These are phyloP conservation scores for Apostasia ramifera DNA, from an alignment of 106 monocot genomes.

Conservation along the genomic window DNA sequence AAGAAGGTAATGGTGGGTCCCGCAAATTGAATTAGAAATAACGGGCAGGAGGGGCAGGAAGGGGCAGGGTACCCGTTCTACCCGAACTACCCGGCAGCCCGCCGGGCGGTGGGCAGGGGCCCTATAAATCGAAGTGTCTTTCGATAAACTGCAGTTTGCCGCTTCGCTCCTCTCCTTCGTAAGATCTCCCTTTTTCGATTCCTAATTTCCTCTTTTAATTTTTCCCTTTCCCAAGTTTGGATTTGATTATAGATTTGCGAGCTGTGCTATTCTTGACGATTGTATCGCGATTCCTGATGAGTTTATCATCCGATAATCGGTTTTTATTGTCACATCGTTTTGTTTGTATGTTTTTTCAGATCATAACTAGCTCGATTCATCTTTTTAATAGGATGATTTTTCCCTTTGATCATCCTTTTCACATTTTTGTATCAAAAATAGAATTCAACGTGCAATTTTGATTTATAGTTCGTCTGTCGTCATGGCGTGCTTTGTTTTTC, in stretches of 20 bases:
- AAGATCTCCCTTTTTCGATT: neutral
- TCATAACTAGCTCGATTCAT: too few relatives aligned
- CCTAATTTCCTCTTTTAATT: neutral
- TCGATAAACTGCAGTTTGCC: neutral
- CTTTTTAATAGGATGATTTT: too few relatives aligned
- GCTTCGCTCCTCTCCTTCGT: neutral
- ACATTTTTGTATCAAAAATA: too few relatives aligned
- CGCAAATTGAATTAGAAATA: neutral
- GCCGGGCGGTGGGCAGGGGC: neutral
- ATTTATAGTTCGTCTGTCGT: too few relatives aligned
- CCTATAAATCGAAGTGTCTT: neutral
- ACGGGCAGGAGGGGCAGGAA: neutral
- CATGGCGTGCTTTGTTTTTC: too few relatives aligned
- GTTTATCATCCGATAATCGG: too few relatives aligned
- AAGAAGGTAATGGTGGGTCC: neutral
- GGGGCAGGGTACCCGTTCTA: neutral
- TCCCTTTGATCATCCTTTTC: too few relatives aligned
- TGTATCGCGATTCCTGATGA: too few relatives aligned
- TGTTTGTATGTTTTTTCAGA: too few relatives aligned
- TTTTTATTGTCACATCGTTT: too few relatives aligned
- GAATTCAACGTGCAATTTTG: too few relatives aligned
- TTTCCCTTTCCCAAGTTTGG: neutral
- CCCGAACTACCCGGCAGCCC: neutral
- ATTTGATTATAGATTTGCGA: neutral
- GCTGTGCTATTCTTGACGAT: too few relatives aligned